Percentiles rank a stretch among this genome's conserved stretches.
Evolutionary conservation across 805 yeast species (phyloP).

Genomic region (Monosporozyma unispora): DNA sequence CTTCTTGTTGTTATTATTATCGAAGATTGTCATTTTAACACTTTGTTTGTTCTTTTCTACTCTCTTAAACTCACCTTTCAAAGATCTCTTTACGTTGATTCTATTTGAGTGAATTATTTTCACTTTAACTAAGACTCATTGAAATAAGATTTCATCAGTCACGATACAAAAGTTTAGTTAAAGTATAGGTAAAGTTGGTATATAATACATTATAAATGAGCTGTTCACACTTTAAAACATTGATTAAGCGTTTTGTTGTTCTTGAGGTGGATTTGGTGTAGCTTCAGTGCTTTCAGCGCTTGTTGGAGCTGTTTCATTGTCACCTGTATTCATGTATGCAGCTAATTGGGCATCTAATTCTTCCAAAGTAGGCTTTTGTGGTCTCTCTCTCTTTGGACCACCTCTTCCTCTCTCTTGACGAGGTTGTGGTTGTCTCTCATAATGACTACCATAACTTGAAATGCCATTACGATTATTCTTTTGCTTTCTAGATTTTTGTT

Average conservation of each 20-base stretch:
- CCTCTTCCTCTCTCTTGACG: not conserved
- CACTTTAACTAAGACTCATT: not conserved
- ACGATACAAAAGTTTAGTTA: not conserved
- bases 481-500: slow-evolving; percentile 1
- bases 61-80: not conserved
- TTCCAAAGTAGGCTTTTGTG: slow-evolving; percentile 14
- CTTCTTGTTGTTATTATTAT: not conserved
- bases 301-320: not conserved
- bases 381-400: not conserved
- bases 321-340: slow-evolving; percentile 22
- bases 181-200: not conserved
- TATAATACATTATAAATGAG: not conserved
- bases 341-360: slow-evolving; percentile 27
- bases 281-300: not conserved
- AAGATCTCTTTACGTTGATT: not conserved
- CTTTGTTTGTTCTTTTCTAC: not conserved
- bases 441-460: slow-evolving; percentile 10
- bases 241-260: not conserved
- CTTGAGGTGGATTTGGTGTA: not conserved
- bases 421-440: slow-evolving; percentile 1
- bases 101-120: not conserved
- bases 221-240: too few species aligned
- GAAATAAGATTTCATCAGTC: not conserved
- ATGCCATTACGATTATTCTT: slow-evolving; percentile 2
- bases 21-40: not conserved